Percentiles rank a stretch among this genome's conserved stretches.
These are phyloP conservation scores for Rosa hybrid DNA, from an alignment of 331 rosid species.

Conservation along the genomic window DNA sequence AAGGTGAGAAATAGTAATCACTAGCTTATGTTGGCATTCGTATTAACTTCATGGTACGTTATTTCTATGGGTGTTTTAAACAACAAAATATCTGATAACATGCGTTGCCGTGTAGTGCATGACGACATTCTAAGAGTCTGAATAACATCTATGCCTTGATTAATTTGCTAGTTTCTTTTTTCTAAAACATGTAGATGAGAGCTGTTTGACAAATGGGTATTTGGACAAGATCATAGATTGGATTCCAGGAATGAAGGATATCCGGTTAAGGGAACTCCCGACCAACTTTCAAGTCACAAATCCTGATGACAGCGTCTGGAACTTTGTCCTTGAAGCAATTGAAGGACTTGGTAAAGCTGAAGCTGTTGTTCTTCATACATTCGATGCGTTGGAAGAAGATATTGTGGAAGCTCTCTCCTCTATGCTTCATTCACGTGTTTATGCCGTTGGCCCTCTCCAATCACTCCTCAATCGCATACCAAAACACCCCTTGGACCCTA, in stretches of 20 bases:
- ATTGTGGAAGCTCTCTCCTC: background rate
- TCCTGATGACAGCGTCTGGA: background rate
- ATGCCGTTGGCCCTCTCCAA: background rate
- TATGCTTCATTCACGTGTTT: background rate
- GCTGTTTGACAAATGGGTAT: slow-evolving; percentile 10
- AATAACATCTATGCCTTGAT: background rate
- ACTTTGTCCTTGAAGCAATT: background rate
- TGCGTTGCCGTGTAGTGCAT: too few relatives aligned
- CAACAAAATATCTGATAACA: background rate
- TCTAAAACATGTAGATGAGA: background rate
- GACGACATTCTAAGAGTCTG: too few relatives aligned
- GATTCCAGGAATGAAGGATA: slow-evolving; percentile 18
- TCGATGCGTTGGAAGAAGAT: background rate
- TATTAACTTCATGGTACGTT: background rate
- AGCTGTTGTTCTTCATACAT: background rate
- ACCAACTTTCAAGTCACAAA: background rate
- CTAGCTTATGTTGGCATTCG: background rate
- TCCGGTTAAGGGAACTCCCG: background rate
- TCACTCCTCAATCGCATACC: background rate
- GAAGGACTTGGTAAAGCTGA: background rate
- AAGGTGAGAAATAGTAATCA: background rate
- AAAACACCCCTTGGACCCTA: too few relatives aligned
- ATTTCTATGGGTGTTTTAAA: background rate
- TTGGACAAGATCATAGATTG: slow-evolving; percentile 5
- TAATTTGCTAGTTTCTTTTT: background rate